These are phyloP conservation scores for Vickermania ingenoplastis DNA, from an alignment of 208 protist genomes.

Conservation along the genomic window DNA sequence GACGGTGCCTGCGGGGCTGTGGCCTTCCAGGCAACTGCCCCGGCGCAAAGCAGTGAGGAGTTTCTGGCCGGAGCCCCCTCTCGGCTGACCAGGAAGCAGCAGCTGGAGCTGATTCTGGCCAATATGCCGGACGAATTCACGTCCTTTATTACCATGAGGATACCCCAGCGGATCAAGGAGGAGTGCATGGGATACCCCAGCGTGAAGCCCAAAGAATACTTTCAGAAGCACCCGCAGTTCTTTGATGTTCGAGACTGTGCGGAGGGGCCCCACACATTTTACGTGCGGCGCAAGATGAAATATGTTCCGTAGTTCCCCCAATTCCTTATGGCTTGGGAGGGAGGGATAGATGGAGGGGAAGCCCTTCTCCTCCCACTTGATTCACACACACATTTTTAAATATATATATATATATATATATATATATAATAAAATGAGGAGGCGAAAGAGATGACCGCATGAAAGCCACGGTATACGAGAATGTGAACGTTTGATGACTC, in stretches of 20 bases:
- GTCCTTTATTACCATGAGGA: constrained; percentile 17
- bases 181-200: constrained; percentile 45
- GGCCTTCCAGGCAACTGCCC: not conserved
- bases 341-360: too few relatives aligned
- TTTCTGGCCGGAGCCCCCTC: not conserved
- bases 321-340: too few relatives aligned
- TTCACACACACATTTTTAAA: too few relatives aligned
- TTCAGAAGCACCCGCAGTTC: constrained; percentile 45
- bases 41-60: not conserved
- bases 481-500: too few relatives aligned
- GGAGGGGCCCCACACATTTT: constrained; percentile 14
- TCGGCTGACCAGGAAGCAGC: not conserved
- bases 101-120: not conserved
- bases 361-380: too few relatives aligned
- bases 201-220: constrained; percentile 24
- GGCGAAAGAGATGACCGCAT: too few relatives aligned
- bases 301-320: too few relatives aligned
- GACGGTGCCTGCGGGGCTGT: not conserved
- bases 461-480: too few relatives aligned
- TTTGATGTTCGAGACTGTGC: constrained; percentile 43
- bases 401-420: too few relatives aligned
- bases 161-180: constrained; percentile 44
- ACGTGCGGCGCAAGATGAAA: constrained; percentile 30
- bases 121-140: constrained; percentile 53
- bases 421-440: too few relatives aligned